Evolutionary conservation across 2,329 filamentous ascomycete species (phyloP).

Genomic region (Sclerotinia nivalis): DNA sequence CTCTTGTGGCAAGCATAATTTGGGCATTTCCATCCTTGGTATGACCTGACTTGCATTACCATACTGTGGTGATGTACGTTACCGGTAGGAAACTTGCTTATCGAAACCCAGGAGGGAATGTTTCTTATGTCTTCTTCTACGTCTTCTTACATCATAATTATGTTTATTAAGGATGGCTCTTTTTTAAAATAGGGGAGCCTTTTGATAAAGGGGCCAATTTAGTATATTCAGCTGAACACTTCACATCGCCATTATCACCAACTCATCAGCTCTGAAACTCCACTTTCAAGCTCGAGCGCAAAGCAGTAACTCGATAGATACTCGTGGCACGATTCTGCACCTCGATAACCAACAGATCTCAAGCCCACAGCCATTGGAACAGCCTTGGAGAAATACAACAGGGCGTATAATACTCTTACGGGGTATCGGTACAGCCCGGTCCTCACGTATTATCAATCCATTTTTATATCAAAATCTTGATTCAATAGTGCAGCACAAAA

Average conservation of each 20-base stretch:
- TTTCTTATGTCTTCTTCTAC: background rate
- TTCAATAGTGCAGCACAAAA: background rate
- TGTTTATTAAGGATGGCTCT: background rate
- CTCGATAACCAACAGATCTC: background rate
- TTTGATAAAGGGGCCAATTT: background rate
- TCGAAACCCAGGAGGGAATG: background rate
- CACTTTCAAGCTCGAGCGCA: background rate
- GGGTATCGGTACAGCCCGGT: background rate
- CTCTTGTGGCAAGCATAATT: background rate
- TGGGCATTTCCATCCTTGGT: constrained; percentile 1
- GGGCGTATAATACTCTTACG: background rate
- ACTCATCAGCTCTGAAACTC: constrained; percentile 7
- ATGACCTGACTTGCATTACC: constrained; percentile 9
- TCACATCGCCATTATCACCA: background rate
- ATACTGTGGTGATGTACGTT: background rate
- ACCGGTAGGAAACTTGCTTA: background rate
- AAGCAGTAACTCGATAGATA: background rate
- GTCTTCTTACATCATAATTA: background rate
- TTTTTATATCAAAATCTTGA: background rate
- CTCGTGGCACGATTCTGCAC: background rate
- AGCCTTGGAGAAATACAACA: constrained; percentile 4
- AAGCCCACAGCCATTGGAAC: background rate
- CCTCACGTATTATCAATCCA: background rate
- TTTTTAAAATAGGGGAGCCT: background rate
- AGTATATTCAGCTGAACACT: background rate